phyloP scores from a whole-genome alignment of 805 yeast species.

The Pachysolen tannophilus region DNA sequence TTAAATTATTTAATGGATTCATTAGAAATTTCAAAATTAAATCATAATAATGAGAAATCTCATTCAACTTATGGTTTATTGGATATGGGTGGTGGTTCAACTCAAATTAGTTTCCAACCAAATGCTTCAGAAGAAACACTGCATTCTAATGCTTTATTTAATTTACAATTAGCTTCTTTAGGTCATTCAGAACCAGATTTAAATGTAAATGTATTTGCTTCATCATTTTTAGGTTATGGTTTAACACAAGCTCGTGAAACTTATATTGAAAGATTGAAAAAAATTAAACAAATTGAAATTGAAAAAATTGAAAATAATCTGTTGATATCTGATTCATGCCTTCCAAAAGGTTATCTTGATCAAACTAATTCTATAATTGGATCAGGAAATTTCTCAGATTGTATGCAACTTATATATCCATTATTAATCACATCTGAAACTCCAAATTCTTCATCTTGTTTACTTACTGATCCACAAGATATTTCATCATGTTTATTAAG shows the following conservation, averaged over 20 bases:
- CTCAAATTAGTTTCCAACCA: conserved; percentile 60
- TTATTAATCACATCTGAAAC: conserved; percentile 23
- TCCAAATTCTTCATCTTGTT: conserved; percentile 13
- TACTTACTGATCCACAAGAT: conserved; percentile 15
- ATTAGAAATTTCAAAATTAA: conserved; percentile 22
- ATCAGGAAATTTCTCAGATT: conserved; percentile 39
- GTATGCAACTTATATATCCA: conserved; percentile 40
- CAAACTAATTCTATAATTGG: conserved; percentile 32
- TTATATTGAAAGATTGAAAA: conserved; percentile 31
- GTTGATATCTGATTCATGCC: conserved; percentile 47
- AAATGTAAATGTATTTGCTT: conserved; percentile 39
- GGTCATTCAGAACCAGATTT: conserved; percentile 18
- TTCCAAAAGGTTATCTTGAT: conserved; percentile 35
- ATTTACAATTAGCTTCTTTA: conserved; percentile 31
- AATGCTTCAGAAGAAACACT: conserved; percentile 34
- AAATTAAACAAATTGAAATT: conserved; percentile 8
- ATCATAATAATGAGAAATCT: conserved; percentile 33
- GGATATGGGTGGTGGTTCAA: conserved; percentile 99
- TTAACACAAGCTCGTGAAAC: conserved; percentile 44
- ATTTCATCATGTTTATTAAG: conserved; percentile 41
- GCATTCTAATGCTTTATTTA: conserved; percentile 38
- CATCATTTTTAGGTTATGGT: conserved; percentile 55
- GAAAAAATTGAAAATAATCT: conserved; percentile 9
- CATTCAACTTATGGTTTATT: conserved; percentile 66
- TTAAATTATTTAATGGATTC: conserved; percentile 47